These are phyloP conservation scores for Capronia epimyces DNA, from an alignment of 2,329 filamentous ascomycete genomes.

Conservation along the genomic window DNA sequence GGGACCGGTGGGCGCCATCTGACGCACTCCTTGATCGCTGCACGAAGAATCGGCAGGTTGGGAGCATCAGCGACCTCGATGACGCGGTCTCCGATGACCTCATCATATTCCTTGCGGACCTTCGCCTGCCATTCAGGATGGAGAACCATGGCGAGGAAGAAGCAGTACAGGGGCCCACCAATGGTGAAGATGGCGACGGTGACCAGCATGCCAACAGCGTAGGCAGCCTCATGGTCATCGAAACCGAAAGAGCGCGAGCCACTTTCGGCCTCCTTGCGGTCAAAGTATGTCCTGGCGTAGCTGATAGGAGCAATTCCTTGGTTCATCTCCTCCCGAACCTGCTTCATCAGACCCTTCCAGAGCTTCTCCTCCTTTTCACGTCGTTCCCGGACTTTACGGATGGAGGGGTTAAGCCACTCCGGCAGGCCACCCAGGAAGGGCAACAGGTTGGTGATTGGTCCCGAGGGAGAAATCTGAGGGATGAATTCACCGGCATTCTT, in stretches of 20 bases:
- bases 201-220: constrained; percentile 29
- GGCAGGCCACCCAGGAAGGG: constrained; percentile 28
- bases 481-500: constrained; percentile 31
- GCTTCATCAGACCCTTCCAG: constrained; percentile 30
- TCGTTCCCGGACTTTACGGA: constrained; percentile 26
- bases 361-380: constrained; percentile 31
- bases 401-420: constrained; percentile 29
- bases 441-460: constrained; percentile 28
- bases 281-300: constrained; percentile 28
- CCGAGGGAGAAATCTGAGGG: constrained; percentile 30
- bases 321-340: constrained; percentile 27
- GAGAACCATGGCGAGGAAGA: constrained; percentile 43
- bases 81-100: constrained; percentile 39
- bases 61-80: constrained; percentile 41
- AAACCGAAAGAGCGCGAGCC: constrained; percentile 23
- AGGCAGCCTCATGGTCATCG: constrained; percentile 30
- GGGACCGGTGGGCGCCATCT: constrained; percentile 48
- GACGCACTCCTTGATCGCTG: constrained; percentile 41
- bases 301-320: constrained; percentile 27
- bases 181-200: constrained; percentile 31
- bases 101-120: constrained; percentile 44
- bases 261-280: constrained; percentile 26
- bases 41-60: constrained; percentile 37
- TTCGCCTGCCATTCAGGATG: constrained; percentile 46
- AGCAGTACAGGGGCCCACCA: constrained; percentile 29